phyloP scores from a whole-genome alignment of 208 protist species.

The Leishmania turanica region DNA sequence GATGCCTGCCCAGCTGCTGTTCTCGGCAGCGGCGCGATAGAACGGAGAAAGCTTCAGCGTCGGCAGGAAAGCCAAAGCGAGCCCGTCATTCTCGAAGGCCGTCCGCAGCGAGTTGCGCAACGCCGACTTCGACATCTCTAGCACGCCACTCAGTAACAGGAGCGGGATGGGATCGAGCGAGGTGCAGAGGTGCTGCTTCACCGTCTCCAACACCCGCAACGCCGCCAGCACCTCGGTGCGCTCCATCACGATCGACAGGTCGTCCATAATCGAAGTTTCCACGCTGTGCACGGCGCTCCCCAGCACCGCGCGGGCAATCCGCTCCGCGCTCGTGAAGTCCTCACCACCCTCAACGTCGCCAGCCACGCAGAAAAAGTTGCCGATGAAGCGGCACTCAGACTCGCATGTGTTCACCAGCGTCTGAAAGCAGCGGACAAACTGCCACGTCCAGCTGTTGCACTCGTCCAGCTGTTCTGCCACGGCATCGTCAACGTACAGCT shows the following conservation, averaged over 20 bases:
- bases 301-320: constrained; percentile 61
- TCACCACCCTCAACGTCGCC: constrained; percentile 45
- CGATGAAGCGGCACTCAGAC: constrained; percentile 77
- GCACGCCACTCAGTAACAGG: constrained; percentile 72
- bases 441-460: constrained; percentile 70
- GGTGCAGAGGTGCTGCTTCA: constrained; percentile 81
- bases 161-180: constrained; percentile 81
- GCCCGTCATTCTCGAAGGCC: constrained; percentile 62
- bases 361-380: constrained; percentile 76
- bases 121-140: constrained; percentile 74
- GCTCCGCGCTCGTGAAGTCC: constrained; percentile 60
- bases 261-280: constrained; percentile 42
- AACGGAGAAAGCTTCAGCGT: constrained; percentile 48
- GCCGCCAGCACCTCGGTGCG: constrained; percentile 60
- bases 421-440: constrained; percentile 56
- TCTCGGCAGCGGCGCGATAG: constrained; percentile 24
- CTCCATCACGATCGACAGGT: constrained; percentile 54
- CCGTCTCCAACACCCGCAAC: constrained; percentile 69
- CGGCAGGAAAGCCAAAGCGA: constrained; percentile 46
- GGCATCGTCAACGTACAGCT: constrained; percentile 44
- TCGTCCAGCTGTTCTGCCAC: constrained; percentile 40
- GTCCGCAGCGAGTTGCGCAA: constrained; percentile 55
- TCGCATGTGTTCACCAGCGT: constrained; percentile 60
- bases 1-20: constrained; percentile 26
- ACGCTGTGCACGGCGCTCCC: constrained; percentile 39